These are phyloP conservation scores for Brettanomyces sp. DNA, from an alignment of 805 yeast species.

Conservation along the genomic window DNA sequence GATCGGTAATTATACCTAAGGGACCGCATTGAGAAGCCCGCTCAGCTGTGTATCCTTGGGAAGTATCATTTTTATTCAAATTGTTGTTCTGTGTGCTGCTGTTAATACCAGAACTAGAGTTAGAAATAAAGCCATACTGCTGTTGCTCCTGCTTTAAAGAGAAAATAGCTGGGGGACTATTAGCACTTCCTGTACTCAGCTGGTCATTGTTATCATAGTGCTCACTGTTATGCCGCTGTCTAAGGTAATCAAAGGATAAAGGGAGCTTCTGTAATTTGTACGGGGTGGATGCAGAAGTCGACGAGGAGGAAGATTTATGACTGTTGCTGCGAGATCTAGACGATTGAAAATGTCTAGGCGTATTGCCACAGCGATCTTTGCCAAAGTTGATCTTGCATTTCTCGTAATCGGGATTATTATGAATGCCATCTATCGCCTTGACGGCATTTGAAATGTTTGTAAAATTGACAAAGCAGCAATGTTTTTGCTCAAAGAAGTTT, in stretches of 20 bases:
- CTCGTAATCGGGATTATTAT: slow-evolving; percentile 60
- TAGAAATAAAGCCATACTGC: too few species aligned
- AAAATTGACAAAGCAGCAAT: slow-evolving; percentile 87
- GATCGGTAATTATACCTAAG: too few species aligned
- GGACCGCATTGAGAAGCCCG: too few species aligned
- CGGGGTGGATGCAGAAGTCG: neutral
- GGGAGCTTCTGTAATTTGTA: neutral
- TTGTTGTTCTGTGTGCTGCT: too few species aligned
- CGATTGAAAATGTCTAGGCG: slow-evolving; percentile 61
- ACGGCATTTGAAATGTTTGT: slow-evolving; percentile 88
- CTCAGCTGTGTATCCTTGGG: too few species aligned
- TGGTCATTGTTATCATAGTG: too few species aligned
- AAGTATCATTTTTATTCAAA: too few species aligned
- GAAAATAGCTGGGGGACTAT: too few species aligned
- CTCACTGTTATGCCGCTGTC: too few species aligned
- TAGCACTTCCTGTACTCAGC: too few species aligned
- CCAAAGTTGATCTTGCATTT: slow-evolving; percentile 82
- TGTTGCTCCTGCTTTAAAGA: too few species aligned
- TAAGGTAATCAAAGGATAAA: neutral
- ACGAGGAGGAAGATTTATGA: neutral
- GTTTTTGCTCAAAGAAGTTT: slow-evolving; percentile 72
- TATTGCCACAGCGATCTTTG: slow-evolving; percentile 90
- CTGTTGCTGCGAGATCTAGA: neutral
- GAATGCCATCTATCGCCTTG: slow-evolving; percentile 85
- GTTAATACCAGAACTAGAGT: too few species aligned